These are phyloP conservation scores for Agastache rugosa DNA, from an alignment of 257 asterid genomes.

Conservation along the genomic window DNA sequence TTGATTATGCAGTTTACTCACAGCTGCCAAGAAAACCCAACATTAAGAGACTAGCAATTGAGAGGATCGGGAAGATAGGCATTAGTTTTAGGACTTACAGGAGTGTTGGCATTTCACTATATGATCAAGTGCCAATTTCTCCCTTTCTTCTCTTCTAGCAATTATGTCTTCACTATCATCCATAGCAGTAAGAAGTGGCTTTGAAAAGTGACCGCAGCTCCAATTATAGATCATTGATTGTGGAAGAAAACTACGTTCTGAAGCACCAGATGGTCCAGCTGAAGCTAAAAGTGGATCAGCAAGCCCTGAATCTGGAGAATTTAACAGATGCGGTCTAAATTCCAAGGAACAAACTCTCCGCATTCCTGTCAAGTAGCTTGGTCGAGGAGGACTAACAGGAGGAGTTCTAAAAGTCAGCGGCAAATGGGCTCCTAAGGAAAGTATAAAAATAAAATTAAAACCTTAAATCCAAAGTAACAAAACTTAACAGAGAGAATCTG, in stretches of 20 bases:
- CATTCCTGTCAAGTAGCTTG: slow-evolving; percentile 87
- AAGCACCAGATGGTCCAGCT: slow-evolving; percentile 67
- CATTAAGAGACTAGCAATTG: slow-evolving; percentile 24
- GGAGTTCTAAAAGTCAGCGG: slow-evolving; percentile 96
- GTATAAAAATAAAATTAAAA: slow-evolving; percentile 14
- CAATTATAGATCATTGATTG: slow-evolving; percentile 89
- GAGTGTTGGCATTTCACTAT: slow-evolving; percentile 89
- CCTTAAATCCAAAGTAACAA: not conserved
- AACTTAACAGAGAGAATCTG: slow-evolving; percentile 11
- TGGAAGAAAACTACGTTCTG: slow-evolving; percentile 96
- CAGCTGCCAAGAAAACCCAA: slow-evolving; percentile 59
- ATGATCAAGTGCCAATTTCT: slow-evolving; percentile 77
- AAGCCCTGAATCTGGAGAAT: slow-evolving; percentile 88
- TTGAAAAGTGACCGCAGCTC: slow-evolving; percentile 98
- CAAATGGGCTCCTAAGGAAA: slow-evolving; percentile 68
- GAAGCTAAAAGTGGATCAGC: slow-evolving; percentile 96
- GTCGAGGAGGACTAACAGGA: slow-evolving; percentile 99
- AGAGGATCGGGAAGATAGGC: slow-evolving; percentile 31
- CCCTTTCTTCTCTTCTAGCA: slow-evolving; percentile 87
- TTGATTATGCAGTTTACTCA: slow-evolving; percentile 81
- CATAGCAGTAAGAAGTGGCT: slow-evolving; percentile 88
- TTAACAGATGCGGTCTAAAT: slow-evolving; percentile 89
- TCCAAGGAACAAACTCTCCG: slow-evolving; percentile 97
- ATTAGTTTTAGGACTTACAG: slow-evolving; percentile 60
- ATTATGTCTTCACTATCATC: slow-evolving; percentile 87